Evolutionary conservation across 352 stramenopile genomes (phyloP).

Genomic region (Albugo laibachii): DNA sequence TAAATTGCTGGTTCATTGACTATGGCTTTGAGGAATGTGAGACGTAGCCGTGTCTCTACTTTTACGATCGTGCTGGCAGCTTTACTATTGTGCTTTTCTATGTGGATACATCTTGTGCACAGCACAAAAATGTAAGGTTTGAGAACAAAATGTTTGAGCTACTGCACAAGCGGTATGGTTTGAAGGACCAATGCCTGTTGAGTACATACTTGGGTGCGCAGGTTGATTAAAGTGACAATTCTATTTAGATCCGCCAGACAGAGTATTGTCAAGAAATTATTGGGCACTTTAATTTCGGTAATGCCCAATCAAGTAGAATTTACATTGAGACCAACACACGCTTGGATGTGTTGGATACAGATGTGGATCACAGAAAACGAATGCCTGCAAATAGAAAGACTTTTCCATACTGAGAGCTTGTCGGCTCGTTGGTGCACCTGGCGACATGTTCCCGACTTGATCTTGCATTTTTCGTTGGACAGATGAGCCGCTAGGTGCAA

Average conservation of each 20-base stretch:
- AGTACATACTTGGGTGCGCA: slow-evolving; percentile 1
- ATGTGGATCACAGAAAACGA: no score
- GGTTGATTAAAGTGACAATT: not conserved
- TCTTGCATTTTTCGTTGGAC: slow-evolving; percentile 8
- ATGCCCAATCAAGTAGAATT: not conserved
- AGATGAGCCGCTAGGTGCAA: slow-evolving; percentile 11
- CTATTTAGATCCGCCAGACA: not conserved
- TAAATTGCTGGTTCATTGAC: slow-evolving; percentile 6
- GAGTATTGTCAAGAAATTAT: slow-evolving; percentile 3
- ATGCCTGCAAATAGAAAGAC: no score
- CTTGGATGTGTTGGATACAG: no score
- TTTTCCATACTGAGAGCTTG: slow-evolving; percentile 4
- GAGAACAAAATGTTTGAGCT: slow-evolving; percentile 8
- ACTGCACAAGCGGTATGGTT: slow-evolving; percentile 6
- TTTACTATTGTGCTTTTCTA: slow-evolving; percentile 10
- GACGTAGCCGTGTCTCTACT: slow-evolving; percentile 10
- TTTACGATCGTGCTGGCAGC: not conserved
- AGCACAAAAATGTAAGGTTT: not conserved
- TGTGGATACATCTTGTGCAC: slow-evolving; percentile 12
- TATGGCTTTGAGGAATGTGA: slow-evolving; percentile 2
- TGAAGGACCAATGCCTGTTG: slow-evolving; percentile 10
- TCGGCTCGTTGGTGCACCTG: slow-evolving; percentile 14
- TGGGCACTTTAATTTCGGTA: not conserved
- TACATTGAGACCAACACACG: not conserved
- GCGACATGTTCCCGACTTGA: slow-evolving; percentile 11